Conservation (phyloP, 805 yeast genomes). For the Jamesozyma spencerorum region DNA sequence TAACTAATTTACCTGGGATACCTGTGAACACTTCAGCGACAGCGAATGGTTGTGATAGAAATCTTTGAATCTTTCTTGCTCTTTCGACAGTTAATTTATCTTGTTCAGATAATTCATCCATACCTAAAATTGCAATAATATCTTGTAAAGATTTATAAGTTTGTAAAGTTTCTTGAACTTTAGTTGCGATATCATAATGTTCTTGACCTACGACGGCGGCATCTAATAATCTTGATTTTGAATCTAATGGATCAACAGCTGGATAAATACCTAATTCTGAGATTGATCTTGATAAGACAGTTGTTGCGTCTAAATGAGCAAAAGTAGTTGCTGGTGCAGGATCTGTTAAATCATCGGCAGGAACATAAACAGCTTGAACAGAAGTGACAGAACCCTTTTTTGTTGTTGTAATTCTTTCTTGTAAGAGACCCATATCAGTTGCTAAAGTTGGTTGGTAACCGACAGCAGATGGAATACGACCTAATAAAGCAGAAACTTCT, state of each 20-base stretch:
- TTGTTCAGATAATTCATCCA: constrained; percentile 98
- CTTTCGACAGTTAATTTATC: constrained; percentile 99
- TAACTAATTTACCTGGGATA: constrained; percentile 95
- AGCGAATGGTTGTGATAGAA: constrained; percentile 99
- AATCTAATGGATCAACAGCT: constrained; percentile 99
- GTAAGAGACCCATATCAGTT: constrained; percentile 99
- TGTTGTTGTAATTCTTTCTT: constrained; percentile 99
- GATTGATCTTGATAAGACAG: constrained; percentile 98
- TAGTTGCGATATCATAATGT: constrained; percentile 92
- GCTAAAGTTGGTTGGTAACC: constrained; percentile 99
- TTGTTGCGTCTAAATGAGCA: constrained; percentile 99
- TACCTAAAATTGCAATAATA: constrained; percentile 99
- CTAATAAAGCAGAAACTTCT: constrained; percentile 98
- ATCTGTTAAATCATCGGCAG: constrained; percentile 99
- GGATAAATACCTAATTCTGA: constrained; percentile 99
- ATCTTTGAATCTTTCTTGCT: constrained; percentile 99
- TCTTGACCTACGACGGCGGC: constrained; percentile 96
- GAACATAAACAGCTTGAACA: constrained; percentile 99
- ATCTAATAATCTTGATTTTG: constrained; percentile 97
- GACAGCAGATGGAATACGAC: constrained; percentile 99
- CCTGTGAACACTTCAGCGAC: constrained; percentile 99
- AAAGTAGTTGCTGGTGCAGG: constrained; percentile 99
- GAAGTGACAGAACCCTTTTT: constrained; percentile 99
- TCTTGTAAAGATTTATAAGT: constrained; percentile 99
- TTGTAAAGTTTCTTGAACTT: constrained; percentile 97